Evolutionary conservation across 768 basidiomycete species (phyloP).

Genomic region (Pisolithus orientalis): DNA sequence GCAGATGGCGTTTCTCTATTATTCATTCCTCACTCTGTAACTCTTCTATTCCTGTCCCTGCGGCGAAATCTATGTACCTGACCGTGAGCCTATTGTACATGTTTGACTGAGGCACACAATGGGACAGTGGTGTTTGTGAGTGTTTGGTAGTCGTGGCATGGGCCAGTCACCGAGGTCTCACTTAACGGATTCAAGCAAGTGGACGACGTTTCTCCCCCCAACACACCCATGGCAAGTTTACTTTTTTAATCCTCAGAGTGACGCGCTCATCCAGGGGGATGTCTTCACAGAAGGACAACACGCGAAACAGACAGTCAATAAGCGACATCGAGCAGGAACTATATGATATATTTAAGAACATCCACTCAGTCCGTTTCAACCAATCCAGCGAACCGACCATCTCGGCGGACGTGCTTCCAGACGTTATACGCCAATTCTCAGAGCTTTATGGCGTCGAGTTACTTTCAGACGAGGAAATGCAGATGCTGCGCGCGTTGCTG

Average conservation of each 20-base stretch:
- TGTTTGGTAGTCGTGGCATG: conserved; percentile 4
- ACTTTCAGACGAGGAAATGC: conserved; percentile 58
- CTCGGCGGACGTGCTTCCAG: conserved; percentile 64
- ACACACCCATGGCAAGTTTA: conserved; percentile 20
- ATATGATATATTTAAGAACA: conserved; percentile 57
- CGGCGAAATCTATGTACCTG: too few species aligned
- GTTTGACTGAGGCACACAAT: too few species aligned
- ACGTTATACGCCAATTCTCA: conserved; percentile 61
- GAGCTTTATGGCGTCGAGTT: conserved; percentile 56
- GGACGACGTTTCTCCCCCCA: not conserved
- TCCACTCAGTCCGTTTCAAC: conserved; percentile 54
- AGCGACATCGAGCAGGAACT: conserved; percentile 67
- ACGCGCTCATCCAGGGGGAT: not conserved
- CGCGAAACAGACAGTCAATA: conserved; percentile 65
- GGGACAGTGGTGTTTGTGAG: not conserved
- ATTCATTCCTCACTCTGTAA: too few species aligned
- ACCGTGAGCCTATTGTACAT: too few species aligned
- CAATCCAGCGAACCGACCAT: conserved; percentile 57
- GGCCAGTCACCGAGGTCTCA: not conserved
- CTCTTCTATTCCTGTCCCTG: too few species aligned
- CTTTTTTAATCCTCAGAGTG: conserved; percentile 6
- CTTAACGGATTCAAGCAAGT: not conserved
- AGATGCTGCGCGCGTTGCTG: conserved; percentile 52
- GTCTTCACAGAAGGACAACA: conserved; percentile 30
- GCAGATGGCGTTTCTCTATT: too few species aligned